Conservation (phyloP, 75 land plant species). For the Cunninghamia lanceolata region DNA sequence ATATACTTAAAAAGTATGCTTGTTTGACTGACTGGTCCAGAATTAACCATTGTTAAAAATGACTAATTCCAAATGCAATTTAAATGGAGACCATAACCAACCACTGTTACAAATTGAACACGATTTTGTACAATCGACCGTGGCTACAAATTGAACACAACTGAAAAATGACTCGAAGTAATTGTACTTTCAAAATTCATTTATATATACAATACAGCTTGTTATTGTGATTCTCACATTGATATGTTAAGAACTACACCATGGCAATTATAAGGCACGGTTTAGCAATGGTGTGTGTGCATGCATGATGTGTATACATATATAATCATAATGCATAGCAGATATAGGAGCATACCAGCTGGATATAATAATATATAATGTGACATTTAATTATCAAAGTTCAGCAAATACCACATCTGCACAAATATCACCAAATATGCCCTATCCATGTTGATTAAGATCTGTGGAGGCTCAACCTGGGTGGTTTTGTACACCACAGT, state of each 20-base stretch:
- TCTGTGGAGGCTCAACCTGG: too few species aligned
- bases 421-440: too few species aligned
- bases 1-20: not conserved
- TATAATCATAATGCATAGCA: too few species aligned
- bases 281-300: too few species aligned
- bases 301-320: too few species aligned
- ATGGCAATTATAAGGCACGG: not conserved
- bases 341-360: too few species aligned
- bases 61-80: not conserved
- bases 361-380: too few species aligned
- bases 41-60: not conserved
- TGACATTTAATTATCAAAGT: too few species aligned
- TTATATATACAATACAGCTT: not conserved
- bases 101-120: not conserved
- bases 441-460: too few species aligned
- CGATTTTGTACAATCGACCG: not conserved
- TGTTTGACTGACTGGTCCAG: not conserved
- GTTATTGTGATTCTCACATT: not conserved
- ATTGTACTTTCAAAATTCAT: not conserved
- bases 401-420: too few species aligned
- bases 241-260: not conserved
- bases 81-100: not conserved
- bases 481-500: too few species aligned
- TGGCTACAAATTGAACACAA: not conserved
- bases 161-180: not conserved